Evolutionary conservation across 345 rosid species (phyloP), one percentile per base, ranked within the genome.

Genomic region (Conringia planisiliqua): DNA sequence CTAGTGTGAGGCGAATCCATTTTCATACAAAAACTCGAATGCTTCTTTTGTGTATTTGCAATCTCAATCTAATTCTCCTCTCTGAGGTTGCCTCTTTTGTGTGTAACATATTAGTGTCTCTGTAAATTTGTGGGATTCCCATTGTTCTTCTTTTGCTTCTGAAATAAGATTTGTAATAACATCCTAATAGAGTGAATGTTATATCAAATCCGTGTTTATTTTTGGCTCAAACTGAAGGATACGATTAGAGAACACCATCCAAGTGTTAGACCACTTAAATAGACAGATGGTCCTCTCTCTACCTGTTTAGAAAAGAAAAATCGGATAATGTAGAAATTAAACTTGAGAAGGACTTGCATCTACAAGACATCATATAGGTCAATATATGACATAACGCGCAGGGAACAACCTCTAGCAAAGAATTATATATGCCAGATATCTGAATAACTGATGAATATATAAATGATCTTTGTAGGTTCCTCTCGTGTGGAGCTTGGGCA

Each of bases 401-500:
- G 59, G 51, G 10, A 73, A 29, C 26, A 66, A 74, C 47, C 27
- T 36, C 42, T 74, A 8, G 30, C 40, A 32, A 66, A 35, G 51
- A 47, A 57, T 74, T 36, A 17, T 51, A 44, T 29, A 60, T 48
- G 22, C 35, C 44, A 59, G 44, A 38, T 59, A n/a, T 54, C 44
- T 50, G 10, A 59, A 61, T 52, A 43, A 32, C 26, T 1, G 1
- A 54, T 46, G 62, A 24, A 22, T 11, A 2, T 13, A 51, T 24
- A 51, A 5, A 51, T 29, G 29, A 39, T 40, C 38, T 51, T 44
- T 70, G 13, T 82, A 89, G 96, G 88, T 90, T 86, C 75, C 96
- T 95, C 5, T 84, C 99, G 0, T 90, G 97, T 74, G 97, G 99
- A 68, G 75, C 91, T 42, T 92, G 97, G 98, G 97, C 97, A 1